These are phyloP conservation scores for Dothidotthia symphoricarpi DNA, from an alignment of 2,329 filamentous ascomycete species.

Conservation along the genomic window DNA sequence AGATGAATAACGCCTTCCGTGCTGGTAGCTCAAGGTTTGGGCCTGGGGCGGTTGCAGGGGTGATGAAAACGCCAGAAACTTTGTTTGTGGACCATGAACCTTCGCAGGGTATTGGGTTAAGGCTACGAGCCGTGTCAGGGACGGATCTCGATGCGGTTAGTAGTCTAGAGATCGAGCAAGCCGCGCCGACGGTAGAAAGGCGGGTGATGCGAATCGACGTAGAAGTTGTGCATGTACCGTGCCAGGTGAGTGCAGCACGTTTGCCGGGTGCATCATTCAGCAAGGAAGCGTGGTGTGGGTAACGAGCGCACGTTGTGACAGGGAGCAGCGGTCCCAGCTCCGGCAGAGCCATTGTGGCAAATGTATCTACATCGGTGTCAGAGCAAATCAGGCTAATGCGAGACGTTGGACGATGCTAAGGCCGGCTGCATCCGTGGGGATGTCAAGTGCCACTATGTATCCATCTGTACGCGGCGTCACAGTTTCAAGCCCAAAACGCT, in stretches of 20 bases:
- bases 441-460: neutral
- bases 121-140: conserved; percentile 26
- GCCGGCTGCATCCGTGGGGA: conserved; percentile 31
- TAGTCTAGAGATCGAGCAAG: conserved; percentile 8
- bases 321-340: conserved; percentile 2
- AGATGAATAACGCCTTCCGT: conserved; percentile 30
- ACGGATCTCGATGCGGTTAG: conserved; percentile 15
- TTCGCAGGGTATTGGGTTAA: conserved; percentile 25
- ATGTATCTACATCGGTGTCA: conserved; percentile 29
- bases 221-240: conserved; percentile 6
- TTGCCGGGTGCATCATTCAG: too few species aligned
- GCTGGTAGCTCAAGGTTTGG: conserved; percentile 35
- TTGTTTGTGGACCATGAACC: conserved; percentile 36
- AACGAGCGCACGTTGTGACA: conserved; percentile 10
- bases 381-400: conserved; percentile 39
- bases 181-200: conserved; percentile 8
- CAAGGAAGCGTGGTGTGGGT: conserved; percentile 15
- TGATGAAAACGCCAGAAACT: conserved; percentile 37
- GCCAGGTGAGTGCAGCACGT: too few species aligned
- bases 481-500: too few species aligned
- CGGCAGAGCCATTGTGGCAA: too few species aligned
- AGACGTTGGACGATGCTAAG: conserved; percentile 33
- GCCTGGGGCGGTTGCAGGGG: conserved; percentile 41
- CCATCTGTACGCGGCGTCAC: too few species aligned
- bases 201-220: conserved; percentile 5